Evolutionary conservation across 192 early-diverging fungal species (phyloP).

Genomic region (Backusella liffmaniae): DNA sequence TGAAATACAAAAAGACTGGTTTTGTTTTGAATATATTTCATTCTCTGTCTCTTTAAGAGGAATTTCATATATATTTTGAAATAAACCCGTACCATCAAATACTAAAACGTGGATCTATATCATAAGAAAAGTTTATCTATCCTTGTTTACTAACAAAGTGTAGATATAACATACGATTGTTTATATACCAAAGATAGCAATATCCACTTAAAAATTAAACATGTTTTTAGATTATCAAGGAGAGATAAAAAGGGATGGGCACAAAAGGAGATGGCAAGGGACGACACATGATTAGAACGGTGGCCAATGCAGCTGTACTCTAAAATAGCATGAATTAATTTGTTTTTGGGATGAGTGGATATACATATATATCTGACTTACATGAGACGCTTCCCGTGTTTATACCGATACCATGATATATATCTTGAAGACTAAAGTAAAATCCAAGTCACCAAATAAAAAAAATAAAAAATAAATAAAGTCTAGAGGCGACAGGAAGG

Average conservation of each 20-base stretch:
- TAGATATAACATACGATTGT: too few species aligned
- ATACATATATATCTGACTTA: too few species aligned
- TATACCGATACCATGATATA: not conserved
- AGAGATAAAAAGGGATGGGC: not conserved
- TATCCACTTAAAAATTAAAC: too few species aligned
- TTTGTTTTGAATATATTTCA: not conserved
- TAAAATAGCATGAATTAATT: not conserved
- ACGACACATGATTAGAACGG: not conserved
- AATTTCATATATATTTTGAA: not conserved
- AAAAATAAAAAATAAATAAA: too few species aligned
- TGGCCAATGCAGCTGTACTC: not conserved
- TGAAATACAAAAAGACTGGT: not conserved
- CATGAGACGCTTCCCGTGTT: not conserved
- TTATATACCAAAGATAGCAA: too few species aligned
- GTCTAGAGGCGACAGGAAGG: not conserved
- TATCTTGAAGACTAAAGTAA: not conserved
- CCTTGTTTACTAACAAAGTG: too few species aligned
- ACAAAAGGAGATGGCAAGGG: not conserved
- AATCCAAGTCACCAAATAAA: not conserved
- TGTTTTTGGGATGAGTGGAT: too few species aligned
- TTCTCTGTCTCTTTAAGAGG: not conserved
- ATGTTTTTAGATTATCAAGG: not conserved
- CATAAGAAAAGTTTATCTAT: too few species aligned
- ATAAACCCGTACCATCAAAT: not conserved
- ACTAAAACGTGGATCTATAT: too few species aligned